Evolutionary conservation across 768 basidiomycete species (phyloP).

Genomic region (Mycena venus): DNA sequence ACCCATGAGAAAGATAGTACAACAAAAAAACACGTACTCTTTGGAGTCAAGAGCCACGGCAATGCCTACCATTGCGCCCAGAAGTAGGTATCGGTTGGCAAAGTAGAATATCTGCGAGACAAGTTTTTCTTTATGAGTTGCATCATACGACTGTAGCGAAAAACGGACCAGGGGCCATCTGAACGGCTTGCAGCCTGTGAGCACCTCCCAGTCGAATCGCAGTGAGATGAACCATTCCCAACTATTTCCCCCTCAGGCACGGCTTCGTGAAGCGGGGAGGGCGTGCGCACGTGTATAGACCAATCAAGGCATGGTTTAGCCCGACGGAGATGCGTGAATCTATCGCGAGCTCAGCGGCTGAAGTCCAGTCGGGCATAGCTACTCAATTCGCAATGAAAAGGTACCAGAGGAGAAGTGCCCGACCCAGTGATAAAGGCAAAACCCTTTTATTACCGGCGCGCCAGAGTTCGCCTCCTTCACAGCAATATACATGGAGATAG

Average conservation of each 20-base stretch:
- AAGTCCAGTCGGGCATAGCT: constrained; percentile 69
- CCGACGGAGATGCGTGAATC: constrained; percentile 62
- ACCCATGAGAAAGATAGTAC: not conserved
- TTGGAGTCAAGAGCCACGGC: constrained; percentile 65
- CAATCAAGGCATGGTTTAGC: constrained; percentile 70
- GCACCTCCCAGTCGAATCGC: constrained; percentile 58
- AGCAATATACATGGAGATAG: constrained; percentile 18
- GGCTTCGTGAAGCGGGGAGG: not conserved
- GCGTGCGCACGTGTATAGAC: constrained; percentile 64
- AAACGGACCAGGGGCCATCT: constrained; percentile 58
- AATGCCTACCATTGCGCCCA: constrained; percentile 59
- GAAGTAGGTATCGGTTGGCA: constrained; percentile 56
- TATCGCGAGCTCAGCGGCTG: constrained; percentile 58
- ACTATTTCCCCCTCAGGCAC: constrained; percentile 44
- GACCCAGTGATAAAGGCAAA: not conserved
- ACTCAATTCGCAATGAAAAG: constrained; percentile 15
- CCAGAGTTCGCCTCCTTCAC: not conserved
- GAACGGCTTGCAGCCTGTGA: constrained; percentile 56
- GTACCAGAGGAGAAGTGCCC: constrained; percentile 9
- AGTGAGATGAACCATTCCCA: constrained; percentile 75
- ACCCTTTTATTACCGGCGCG: constrained; percentile 13
- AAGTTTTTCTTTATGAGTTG: not conserved
- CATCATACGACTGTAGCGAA: not conserved
- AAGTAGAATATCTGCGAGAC: constrained; percentile 61
- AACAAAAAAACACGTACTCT: constrained; percentile 45